Percentiles rank a stretch among this genome's conserved stretches.
Conservation (phyloP, 2,329 filamentous ascomycete genomes). For the Ophiostoma ips region DNA sequence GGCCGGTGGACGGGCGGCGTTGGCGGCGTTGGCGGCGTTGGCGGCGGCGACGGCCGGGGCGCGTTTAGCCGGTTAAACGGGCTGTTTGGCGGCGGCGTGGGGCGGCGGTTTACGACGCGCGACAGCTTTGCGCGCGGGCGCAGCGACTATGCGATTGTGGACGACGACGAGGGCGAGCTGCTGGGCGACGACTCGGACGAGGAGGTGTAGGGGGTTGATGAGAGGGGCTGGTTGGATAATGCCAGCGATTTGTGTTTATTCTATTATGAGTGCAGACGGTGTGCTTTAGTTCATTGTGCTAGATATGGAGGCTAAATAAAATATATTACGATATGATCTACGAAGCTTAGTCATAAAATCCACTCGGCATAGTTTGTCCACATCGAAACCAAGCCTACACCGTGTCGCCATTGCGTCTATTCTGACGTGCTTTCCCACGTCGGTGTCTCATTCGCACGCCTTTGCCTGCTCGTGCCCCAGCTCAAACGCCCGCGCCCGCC, state of each 20-base stretch:
- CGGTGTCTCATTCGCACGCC: no score
- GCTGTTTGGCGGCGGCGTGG: slow-evolving; percentile 28
- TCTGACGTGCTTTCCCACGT: slow-evolving; percentile 3
- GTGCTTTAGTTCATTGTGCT: no score
- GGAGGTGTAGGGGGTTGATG: slow-evolving; percentile 40
- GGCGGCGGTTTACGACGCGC: slow-evolving; percentile 67
- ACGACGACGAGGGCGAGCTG: slow-evolving; percentile 88
- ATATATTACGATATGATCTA: no score
- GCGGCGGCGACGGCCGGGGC: slow-evolving; percentile 29
- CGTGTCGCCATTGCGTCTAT: slow-evolving; percentile 2
- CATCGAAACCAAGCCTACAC: no score
- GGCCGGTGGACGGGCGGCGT: slow-evolving; percentile 24
- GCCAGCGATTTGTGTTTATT: no score
- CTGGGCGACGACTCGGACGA: slow-evolving; percentile 89
- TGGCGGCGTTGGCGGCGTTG: slow-evolving; percentile 27
- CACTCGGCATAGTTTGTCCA: no score
- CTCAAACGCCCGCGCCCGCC: no score
- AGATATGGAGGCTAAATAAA: no score
- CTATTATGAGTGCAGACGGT: no score
- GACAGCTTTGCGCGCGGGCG: slow-evolving; percentile 78
- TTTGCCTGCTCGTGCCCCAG: background rate
- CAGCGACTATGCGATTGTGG: slow-evolving; percentile 77
- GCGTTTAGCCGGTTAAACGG: slow-evolving; percentile 29
- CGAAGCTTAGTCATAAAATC: no score
- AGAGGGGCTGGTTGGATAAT: no score